phyloP scores from a whole-genome alignment of 2,329 filamentous ascomycete genomes.

The Phaeosphaeriaceae sp. region DNA sequence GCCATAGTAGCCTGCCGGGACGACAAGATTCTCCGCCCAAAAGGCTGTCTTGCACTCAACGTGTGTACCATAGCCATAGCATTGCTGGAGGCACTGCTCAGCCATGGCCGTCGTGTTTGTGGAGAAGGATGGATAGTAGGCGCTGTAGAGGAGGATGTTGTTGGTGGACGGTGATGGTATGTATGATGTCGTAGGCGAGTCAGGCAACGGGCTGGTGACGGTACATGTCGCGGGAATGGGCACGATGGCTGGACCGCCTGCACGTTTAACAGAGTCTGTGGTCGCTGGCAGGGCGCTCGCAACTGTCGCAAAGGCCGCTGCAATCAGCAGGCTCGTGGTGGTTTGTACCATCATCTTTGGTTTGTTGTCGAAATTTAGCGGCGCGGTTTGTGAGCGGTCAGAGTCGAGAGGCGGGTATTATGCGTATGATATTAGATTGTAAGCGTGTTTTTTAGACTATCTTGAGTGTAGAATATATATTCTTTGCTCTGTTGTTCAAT shows the following conservation, averaged over 20 bases:
- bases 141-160: constrained; percentile 33
- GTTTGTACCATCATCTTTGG: constrained; percentile 7
- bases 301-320: constrained; percentile 2
- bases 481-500: background rate
- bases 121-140: constrained; percentile 43
- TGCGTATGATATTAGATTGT: too few relatives aligned
- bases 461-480: background rate
- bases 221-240: constrained; percentile 48
- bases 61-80: constrained; percentile 49
- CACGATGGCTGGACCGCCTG: constrained; percentile 42
- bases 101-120: constrained; percentile 36
- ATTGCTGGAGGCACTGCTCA: constrained; percentile 49
- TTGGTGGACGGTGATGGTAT: constrained; percentile 26
- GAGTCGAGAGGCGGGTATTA: too few relatives aligned
- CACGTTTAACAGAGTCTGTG: constrained; percentile 7
- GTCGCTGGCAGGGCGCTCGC: constrained; percentile 6
- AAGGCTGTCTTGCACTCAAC: constrained; percentile 45
- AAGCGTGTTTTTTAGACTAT: too few relatives aligned
- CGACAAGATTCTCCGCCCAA: constrained; percentile 47
- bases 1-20: constrained; percentile 45
- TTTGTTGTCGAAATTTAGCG: background rate
- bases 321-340: background rate
- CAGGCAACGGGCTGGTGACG: constrained; percentile 38
- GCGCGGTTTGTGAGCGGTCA: too few relatives aligned
- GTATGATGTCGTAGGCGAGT: constrained; percentile 26